Base-by-base conservation (phyloP, 139 green algal genomes). In the Chlorella sp. region DNA sequence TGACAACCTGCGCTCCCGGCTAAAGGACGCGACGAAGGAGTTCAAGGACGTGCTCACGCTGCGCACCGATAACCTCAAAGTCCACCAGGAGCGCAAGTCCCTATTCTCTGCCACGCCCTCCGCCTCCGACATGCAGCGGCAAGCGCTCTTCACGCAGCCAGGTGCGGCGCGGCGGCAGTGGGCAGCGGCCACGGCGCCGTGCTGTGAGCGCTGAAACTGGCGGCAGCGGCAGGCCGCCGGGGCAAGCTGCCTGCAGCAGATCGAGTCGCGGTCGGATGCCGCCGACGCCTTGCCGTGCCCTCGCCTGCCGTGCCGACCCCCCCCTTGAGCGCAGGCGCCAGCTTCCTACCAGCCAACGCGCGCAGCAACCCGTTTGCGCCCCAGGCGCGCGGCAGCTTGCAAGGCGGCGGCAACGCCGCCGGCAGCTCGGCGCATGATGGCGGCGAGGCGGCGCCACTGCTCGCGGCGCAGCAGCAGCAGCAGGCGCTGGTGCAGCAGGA, bases 1-100 rank as follows among this genome's bases (percentile, higher is more conserved):
- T 27, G 93, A 98, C 83, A 92, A 84, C 68, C 71, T 98, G 77
- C 85, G 92, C 43, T 77, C 62, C 21, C 84, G 88, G 43, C 81
- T 98, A 3, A 97, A 95, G 80, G 90, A 91, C 55, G 86, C 94
- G 4, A 96, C 94, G 27, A 92, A 93, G 72, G 77, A 91, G 74
- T 98, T 99, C 73, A 95, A 97, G 74, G 93, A 98, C 60, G 92
- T 97, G 50, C 87, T 99, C n/a, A 98, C 91, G 1, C 58, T 93
- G 67, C 84, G 95, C 33, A 97, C 90, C 0, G 95, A 99, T 48
- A 97, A 90, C 71, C 67, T 98, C 2, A 96, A 96, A 73, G 85
- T 84, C 31, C 88, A 97, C 71, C 81, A 90, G 58, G 87, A 93
- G 59, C 84, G 95, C 48, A 86, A 91, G 43, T 85, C 94, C 75